These are phyloP conservation scores for Leccinum boreale DNA, from an alignment of 768 basidiomycete genomes.

Conservation along the genomic window DNA sequence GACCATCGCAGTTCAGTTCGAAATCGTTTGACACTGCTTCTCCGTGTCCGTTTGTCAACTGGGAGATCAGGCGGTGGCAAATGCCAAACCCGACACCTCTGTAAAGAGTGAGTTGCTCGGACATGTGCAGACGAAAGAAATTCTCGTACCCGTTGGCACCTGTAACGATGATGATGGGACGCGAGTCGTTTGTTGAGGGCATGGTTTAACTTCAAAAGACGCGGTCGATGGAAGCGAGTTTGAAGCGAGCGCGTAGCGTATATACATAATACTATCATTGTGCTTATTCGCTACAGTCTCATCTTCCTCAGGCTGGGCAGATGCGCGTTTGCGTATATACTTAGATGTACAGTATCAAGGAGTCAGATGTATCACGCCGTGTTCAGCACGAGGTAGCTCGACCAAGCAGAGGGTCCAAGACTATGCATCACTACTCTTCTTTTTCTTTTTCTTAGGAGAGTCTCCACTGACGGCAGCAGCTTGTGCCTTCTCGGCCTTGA, in stretches of 20 bases:
- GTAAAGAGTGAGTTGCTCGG: conserved; percentile 32
- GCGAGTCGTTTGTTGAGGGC: conserved; percentile 18
- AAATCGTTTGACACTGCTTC: conserved; percentile 20
- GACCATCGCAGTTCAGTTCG: conserved; percentile 41
- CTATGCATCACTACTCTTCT: conserved; percentile 35
- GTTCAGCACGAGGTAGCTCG: not conserved
- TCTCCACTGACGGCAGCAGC: conserved; percentile 39
- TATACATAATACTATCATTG: too few relatives aligned
- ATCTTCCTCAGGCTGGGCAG: not conserved
- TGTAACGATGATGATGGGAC: conserved; percentile 61
- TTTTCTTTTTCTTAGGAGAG: conserved; percentile 44
- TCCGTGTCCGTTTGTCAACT: conserved; percentile 52
- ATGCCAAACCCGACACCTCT: conserved; percentile 86
- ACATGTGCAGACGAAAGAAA: not conserved
- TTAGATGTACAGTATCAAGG: not conserved
- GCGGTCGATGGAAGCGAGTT: not conserved
- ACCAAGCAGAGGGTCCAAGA: not conserved
- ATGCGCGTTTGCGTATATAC: not conserved
- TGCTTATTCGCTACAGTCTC: too few relatives aligned
- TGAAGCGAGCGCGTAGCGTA: not conserved
- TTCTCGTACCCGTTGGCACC: conserved; percentile 62
- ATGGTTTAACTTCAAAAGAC: conserved; percentile 17
- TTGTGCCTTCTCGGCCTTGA: conserved; percentile 71
- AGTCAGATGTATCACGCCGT: not conserved
- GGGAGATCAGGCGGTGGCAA: conserved; percentile 71